phyloP scores from a whole-genome alignment of 2,329 filamentous ascomycete species.

The Microdochium nivale region DNA sequence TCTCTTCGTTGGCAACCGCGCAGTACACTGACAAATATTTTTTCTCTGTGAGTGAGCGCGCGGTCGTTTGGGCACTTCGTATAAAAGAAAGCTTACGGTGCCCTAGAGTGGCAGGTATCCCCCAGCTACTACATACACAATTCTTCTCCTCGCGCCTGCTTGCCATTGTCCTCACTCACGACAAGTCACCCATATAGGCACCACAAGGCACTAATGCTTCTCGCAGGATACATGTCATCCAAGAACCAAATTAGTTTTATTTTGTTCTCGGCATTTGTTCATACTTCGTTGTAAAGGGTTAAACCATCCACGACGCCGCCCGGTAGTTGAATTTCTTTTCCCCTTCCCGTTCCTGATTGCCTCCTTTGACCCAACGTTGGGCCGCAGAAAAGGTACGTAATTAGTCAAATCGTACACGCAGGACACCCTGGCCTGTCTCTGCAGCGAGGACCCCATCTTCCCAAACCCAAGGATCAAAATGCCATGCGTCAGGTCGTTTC shows the following conservation, averaged over 20 bases:
- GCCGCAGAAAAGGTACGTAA: neutral
- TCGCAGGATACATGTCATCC: too few species aligned
- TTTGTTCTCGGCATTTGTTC: neutral
- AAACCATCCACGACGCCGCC: too few species aligned
- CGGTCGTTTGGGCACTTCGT: too few species aligned
- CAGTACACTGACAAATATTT: too few species aligned
- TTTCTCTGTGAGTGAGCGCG: too few species aligned
- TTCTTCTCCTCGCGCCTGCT: too few species aligned
- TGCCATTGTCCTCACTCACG: too few species aligned
- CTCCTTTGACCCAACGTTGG: neutral
- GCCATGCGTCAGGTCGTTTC: neutral
- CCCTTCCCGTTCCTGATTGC: neutral
- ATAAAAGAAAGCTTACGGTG: too few species aligned
- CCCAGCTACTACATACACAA: too few species aligned
- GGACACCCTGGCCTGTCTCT: neutral
- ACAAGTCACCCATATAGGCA: neutral
- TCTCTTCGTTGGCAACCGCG: too few species aligned
- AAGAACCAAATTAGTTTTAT: neutral
- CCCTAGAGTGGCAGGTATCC: too few species aligned
- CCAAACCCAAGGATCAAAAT: neutral
- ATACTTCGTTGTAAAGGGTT: neutral
- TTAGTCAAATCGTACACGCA: constrained; percentile 1
- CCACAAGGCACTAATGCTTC: neutral
- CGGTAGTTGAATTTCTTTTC: neutral
- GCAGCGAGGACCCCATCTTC: neutral